A percentile compares a stretch with the other conserved stretches of the same genome.
Evolutionary conservation across 1,139 yeast genomes (phyloP).

Genomic region (Candida smagusa): DNA sequence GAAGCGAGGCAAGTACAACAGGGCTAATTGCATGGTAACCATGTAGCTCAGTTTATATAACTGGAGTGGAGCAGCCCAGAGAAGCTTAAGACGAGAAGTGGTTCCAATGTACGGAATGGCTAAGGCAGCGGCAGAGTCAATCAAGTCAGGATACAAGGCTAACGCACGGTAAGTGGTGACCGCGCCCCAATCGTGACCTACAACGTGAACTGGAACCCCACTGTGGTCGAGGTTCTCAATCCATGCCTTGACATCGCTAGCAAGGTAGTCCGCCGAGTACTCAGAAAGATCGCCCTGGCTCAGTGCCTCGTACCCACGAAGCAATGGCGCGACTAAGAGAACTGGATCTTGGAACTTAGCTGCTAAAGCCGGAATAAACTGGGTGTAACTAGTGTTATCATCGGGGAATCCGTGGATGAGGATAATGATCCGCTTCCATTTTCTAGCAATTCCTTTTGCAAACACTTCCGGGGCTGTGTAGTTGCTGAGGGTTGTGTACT

Average conservation of each 20-base stretch:
- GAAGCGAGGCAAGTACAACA: constrained; percentile 23
- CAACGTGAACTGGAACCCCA: constrained; percentile 33
- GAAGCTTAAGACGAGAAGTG: constrained; percentile 24
- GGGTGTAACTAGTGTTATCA: constrained; percentile 28
- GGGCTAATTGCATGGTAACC: constrained; percentile 37
- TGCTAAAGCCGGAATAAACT: constrained; percentile 22
- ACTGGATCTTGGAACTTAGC: constrained; percentile 18
- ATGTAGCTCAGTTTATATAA: constrained; percentile 36
- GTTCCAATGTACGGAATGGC: constrained; percentile 40
- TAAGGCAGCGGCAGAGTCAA: constrained; percentile 34
- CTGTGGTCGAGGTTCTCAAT: constrained; percentile 21
- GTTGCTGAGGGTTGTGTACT: constrained; percentile 27
- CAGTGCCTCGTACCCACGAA: constrained; percentile 41
- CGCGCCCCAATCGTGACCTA: constrained; percentile 52
- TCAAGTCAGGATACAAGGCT: constrained; percentile 31
- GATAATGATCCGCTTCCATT: constrained; percentile 27
- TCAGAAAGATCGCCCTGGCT: constrained; percentile 27
- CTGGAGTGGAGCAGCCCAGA: constrained; percentile 34
- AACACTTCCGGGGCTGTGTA: constrained; percentile 16
- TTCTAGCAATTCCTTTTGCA: constrained; percentile 10
- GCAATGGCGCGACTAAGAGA: constrained; percentile 34
- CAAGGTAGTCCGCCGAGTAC: constrained; percentile 30
- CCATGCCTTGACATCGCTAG: constrained; percentile 37
- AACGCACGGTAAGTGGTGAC: constrained; percentile 36
- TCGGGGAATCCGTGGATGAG: constrained; percentile 47